Evolutionary conservation across 305 asterid genomes (phyloP), one percentile per base, ranked within the genome.

Genomic region (Fraxinus baroniana): DNA sequence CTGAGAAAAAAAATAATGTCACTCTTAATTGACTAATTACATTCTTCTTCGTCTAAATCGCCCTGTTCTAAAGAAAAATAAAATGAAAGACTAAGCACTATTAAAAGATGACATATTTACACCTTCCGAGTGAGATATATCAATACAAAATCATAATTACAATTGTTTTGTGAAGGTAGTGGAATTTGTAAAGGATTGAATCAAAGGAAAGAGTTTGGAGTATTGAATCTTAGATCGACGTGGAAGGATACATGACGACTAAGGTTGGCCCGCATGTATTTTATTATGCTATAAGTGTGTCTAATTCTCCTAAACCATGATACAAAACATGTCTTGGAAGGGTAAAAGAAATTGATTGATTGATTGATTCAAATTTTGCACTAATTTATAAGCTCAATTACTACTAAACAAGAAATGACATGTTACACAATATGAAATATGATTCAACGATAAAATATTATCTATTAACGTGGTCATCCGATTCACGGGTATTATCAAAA

Each of bases 341-440:
- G 76, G 82, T 82, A 74, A 81, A 78, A 81, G 28, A 74, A 79
- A 72, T 46, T 17, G 68, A 84, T 78, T 85, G 89, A 87, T 83
- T 84, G 91, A 86, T 75, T 84, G 37, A 87, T 26, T 68, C 35
- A 28, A 28, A 83, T 76, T 32, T 39, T 28, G 24, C 71, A 80
- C 73, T 83, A 44, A 74, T 55, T 75, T 37, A 81, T 37, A 80
- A 32, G 80, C 49, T 57, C 76, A 46, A 64, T 66, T 44, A 20
- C 32, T 62, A 20, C 76, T 46, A 76, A 86, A 86, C 90, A 89
- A 77, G 90, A 88, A 86, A 78, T 83, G 90, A 87, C 90, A 62
- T 80, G 30, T 64, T 57, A 52, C 36, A 32, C 83, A 82, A 80
- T 7, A 62, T 22, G 7, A 52, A 15, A 52, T 52, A 52, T 52